Evolutionary conservation across 2,329 filamentous ascomycete species (phyloP).

Genomic region (Exserohilum turcica): DNA sequence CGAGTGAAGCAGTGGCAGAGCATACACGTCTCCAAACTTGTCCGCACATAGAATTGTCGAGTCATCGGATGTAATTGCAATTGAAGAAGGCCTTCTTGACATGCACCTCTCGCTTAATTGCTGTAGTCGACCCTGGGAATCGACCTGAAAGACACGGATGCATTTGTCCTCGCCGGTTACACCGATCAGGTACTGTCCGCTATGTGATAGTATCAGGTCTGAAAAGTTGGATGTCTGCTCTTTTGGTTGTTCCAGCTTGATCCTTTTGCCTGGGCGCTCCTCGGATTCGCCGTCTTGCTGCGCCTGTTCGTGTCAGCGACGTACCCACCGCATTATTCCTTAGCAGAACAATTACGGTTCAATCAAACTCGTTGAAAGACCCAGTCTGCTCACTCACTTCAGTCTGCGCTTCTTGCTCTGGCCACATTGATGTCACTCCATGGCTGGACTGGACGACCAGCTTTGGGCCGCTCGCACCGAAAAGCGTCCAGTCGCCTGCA

Average conservation of each 20-base stretch:
- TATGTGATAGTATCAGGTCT: conserved; percentile 66
- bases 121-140: conserved; percentile 63
- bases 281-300: conserved; percentile 30
- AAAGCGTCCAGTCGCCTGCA: conserved; percentile 57
- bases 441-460: conserved; percentile 60
- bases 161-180: conserved; percentile 92
- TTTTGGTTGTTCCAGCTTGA: conserved; percentile 45
- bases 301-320: conserved; percentile 25
- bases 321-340: background rate
- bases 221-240: conserved; percentile 66
- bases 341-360: background rate
- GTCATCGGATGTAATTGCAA: conserved; percentile 71
- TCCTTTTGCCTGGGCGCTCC: conserved; percentile 50
- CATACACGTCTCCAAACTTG: conserved; percentile 97
- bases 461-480: conserved; percentile 74
- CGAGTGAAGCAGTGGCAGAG: conserved; percentile 70
- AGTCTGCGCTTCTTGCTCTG: conserved; percentile 24
- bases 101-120: conserved; percentile 77
- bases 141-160: conserved; percentile 78
- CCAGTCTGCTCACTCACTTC: conserved; percentile 29
- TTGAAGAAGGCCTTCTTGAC: conserved; percentile 85
- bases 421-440: conserved; percentile 39
- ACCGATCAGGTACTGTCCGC: conserved; percentile 72
- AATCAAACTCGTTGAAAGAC: background rate
- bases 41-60: conserved; percentile 80